Evolutionary conservation across 495 filamentous ascomycete species (phyloP), one percentile per base, ranked within the genome.

Genomic region (Evansstolkia leycettana): DNA sequence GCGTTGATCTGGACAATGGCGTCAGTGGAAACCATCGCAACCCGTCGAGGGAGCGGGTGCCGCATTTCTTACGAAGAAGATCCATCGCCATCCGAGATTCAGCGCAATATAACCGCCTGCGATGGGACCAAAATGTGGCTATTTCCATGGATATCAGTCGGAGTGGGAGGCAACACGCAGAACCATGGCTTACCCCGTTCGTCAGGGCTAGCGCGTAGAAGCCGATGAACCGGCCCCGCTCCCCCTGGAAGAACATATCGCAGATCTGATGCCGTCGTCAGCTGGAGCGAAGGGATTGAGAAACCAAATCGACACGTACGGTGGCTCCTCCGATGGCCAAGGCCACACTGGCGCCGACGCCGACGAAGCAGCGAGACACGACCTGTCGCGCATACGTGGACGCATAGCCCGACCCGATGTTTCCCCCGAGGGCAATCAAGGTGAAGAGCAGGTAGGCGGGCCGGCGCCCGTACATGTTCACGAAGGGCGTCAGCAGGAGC

Each of bases 191-290:
- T n/a, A n/a, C n/a, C n/a, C 50, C 50, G 31, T 40, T 53, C 19
- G 51, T 55, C 28, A 53, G 25, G 5, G 31, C 40, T 13, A 54
- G 34, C 11, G 49, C 45, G 27, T 52, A 54, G 6, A 54, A 42
- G 7, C 51, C 51, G 33, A 52, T 46, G 13, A 37, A 46, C 15
- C 43, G 38, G 12, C 62, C 62, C 9, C 59, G 42, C 40, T 67
- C 55, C 31, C 65, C 60, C 16, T 59, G 42, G 29, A 61, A 65
- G 38, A 56, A 67, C 28, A 67, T 31, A 33, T 67, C 62, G 28
- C 55, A 53, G 18, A 62, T 58, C 24, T 26, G n/a, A n/a, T n/a
- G n/a, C n/a, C n/a, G n/a, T n/a, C n/a, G n/a, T n/a, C n/a, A n/a
- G n/a, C n/a, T n/a, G n/a, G n/a, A n/a, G n/a, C n/a, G n/a, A 26